These are phyloP conservation scores for Peniophora sp. DNA, from an alignment of 1,284 basidiomycete species.

Conservation along the genomic window DNA sequence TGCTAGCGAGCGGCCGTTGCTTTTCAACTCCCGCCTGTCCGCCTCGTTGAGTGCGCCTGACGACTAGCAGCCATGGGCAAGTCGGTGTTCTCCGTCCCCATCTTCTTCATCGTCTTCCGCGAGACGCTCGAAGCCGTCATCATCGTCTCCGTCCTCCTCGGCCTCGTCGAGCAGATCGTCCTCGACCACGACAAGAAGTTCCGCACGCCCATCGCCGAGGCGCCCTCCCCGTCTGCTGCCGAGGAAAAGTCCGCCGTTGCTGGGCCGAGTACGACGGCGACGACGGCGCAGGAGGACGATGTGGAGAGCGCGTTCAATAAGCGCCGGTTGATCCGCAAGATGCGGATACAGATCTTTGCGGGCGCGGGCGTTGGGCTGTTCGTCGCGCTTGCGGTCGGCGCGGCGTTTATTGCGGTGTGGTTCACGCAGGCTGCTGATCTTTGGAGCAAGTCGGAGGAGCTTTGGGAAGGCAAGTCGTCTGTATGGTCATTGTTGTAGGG, in stretches of 20 bases:
- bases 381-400: constrained; percentile 70
- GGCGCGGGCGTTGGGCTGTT: constrained; percentile 74
- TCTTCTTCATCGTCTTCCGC: constrained; percentile 86
- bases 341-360: constrained; percentile 70
- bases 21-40: too few relatives aligned
- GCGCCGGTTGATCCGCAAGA: constrained; percentile 42
- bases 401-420: constrained; percentile 75
- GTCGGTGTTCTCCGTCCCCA: constrained; percentile 69
- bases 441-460: constrained; percentile 65
- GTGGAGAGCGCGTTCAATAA: constrained; percentile 5
- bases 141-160: constrained; percentile 82
- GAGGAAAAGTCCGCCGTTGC: constrained; percentile 12
- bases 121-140: constrained; percentile 87
- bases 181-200: constrained; percentile 24
- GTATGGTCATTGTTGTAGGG: not conserved
- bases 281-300: not conserved
- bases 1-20: too few relatives aligned
- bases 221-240: constrained; percentile 3
- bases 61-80: constrained; percentile 36
- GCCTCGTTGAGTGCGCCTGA: too few relatives aligned
- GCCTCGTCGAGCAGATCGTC: constrained; percentile 76
- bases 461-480: constrained; percentile 51
- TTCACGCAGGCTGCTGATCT: constrained; percentile 70
- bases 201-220: constrained; percentile 11
- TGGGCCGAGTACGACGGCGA: not conserved